Base-by-base conservation (phyloP, 176 grass and related monocot species). In the Phyllostachys edulis region DNA sequence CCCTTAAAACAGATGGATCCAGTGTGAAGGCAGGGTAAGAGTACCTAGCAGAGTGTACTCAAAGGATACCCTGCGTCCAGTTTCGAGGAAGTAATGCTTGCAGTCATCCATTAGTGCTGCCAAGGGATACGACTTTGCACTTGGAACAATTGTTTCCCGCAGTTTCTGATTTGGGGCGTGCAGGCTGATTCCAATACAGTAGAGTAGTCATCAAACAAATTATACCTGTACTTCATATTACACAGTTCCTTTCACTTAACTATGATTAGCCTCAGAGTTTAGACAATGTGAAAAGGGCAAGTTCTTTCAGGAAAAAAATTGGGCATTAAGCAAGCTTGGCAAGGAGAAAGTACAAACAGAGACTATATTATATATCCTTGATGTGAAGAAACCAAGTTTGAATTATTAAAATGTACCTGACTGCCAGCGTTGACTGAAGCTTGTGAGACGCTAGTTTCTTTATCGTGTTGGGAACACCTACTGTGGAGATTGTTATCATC, bases 21-120 rank as follows among this genome's bases (percentile, higher is more conserved):
- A 47, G 37, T 42, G 45, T 61, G 21, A 80, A 60, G 17, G 18
- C 47, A 73, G 16, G 3, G 15, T 3, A 27, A 6, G 54, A 24
- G 42, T 88, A 98, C 96, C 96, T 95, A 98, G 87, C 42, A 98
- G 85, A 26, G 96, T 98, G 80, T 98, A 98, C 85, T 98, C 96
- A 0, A 98, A 95, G 6, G 96, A 89, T 62, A 98, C 93, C 71
- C 91, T 86, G 38, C 91, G 89, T 67, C 96, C 85, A 17, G 96
- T 98, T 90, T 98, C 68, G 0, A 76, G 56, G 26, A 98, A 98
- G 76, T 94, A 98, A 41, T 85, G 82, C 75, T 95, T 95, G 87
- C 93, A 98, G 51, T 98, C 96, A 63, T 85, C 87, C 85, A 98
- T 90, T 38, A 98, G 84, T 76, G 91, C 96, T 77, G 61, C 80